Base-by-base conservation (phyloP, 1,284 basidiomycete genomes). In the Rhodotorula sp. region DNA sequence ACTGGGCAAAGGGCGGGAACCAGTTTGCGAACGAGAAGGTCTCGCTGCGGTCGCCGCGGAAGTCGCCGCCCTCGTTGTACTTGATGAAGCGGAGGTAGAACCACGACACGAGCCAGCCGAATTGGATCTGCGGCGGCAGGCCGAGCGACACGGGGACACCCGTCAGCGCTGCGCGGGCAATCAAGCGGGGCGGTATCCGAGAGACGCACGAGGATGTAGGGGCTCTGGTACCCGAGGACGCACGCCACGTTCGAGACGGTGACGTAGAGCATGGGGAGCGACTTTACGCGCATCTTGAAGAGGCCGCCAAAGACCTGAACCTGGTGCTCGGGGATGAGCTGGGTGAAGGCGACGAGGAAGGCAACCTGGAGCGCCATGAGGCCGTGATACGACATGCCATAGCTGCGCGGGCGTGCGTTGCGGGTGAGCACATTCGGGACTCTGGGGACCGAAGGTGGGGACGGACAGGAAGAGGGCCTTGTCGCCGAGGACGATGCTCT, bases 61-160 rank as follows among this genome's bases (percentile, higher is more conserved):
- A 83, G 63, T 84, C 82, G 34, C 64, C 67, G 10, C 84, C 84
- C 65, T 85, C 85, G 80, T 91, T 91, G 80, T 90, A 89, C 84
- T 97, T 97, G 86, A 97, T 94, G 85, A 99, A 99, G 49, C 96
- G 89, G 50, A 99, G 86, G 83, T 97, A 99, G 65, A 92, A 86
- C 90, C 93, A 99, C 42, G 91, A 88, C 13, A 95, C 90, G 72
- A 98, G 90, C 93, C 97, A 99, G 23, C 94, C 96, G 80, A 97
- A 98, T 80, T 98, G 96, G 76, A 99, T 95, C 70, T 71, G 64
- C 27, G 16, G 12, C 3, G 19, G 25, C 4, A 19, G 23, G 44
- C 42, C n/a, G 3, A 8, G 25, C 3, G 3, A 44, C 34, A 2
- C 4, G 19, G 13, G n/a, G 9, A 23, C 48, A 13, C 4, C 41